These are phyloP conservation scores for Ophiostoma triangulosporum DNA, from an alignment of 2,329 filamentous ascomycete species.

Conservation along the genomic window DNA sequence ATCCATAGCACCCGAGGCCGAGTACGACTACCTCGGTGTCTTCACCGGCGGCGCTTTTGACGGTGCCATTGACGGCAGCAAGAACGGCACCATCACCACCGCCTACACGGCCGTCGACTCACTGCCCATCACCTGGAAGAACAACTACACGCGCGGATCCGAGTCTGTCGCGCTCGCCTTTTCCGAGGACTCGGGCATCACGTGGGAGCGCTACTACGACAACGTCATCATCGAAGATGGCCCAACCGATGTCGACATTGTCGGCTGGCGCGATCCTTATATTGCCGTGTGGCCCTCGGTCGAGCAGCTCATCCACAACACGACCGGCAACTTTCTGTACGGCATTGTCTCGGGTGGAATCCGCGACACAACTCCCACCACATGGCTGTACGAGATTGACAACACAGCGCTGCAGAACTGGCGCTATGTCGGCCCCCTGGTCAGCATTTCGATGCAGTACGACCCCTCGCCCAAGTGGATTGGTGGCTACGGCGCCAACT, in stretches of 20 bases:
- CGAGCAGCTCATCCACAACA: slow-evolving; percentile 12
- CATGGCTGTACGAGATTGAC: slow-evolving; percentile 32
- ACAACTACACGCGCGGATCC: slow-evolving; percentile 27
- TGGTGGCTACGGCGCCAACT: slow-evolving; percentile 36
- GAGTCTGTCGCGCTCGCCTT: slow-evolving; percentile 28
- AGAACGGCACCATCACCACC: slow-evolving; percentile 13
- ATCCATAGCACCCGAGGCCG: slow-evolving; percentile 23
- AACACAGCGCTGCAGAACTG: slow-evolving; percentile 27
- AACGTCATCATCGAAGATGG: slow-evolving; percentile 21
- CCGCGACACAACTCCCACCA: slow-evolving; percentile 24
- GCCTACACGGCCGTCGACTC: slow-evolving; percentile 23
- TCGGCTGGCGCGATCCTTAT: slow-evolving; percentile 24
- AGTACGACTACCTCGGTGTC: slow-evolving; percentile 36
- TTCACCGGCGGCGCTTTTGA: slow-evolving; percentile 38
- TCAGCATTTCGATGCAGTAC: slow-evolving; percentile 19
- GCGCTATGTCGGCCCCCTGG: slow-evolving; percentile 30
- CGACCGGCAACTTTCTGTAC: slow-evolving; percentile 22
- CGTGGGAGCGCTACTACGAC: slow-evolving; percentile 20
- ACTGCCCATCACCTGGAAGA: slow-evolving; percentile 24
- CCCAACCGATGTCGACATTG: slow-evolving; percentile 18
- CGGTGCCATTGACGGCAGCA: slow-evolving; percentile 29
- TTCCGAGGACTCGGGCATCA: slow-evolving; percentile 24
- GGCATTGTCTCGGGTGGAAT: slow-evolving; percentile 34
- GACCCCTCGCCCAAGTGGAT: slow-evolving; percentile 23
- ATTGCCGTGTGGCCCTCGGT: slow-evolving; percentile 19